Percentiles rank a stretch among this genome's conserved stretches.
phyloP scores from a whole-genome alignment of 2,329 filamentous ascomycete genomes.

The Alternaria gansuensis region DNA sequence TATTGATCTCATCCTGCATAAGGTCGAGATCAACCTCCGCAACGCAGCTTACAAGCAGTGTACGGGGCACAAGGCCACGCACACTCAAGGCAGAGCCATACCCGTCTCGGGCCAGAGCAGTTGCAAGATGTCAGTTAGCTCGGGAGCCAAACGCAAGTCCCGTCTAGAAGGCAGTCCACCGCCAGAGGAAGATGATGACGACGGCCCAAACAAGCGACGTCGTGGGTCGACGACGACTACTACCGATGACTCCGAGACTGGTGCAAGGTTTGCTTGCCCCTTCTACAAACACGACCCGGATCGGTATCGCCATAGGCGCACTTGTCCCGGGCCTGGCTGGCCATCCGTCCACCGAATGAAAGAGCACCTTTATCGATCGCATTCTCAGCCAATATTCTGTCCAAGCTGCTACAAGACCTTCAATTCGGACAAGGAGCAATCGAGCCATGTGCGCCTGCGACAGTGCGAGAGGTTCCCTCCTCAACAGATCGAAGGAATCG shows the following conservation, averaged over 20 bases:
- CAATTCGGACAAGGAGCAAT: slow-evolving; percentile 44
- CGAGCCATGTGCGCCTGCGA: slow-evolving; percentile 44
- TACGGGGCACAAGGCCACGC: slow-evolving; percentile 24
- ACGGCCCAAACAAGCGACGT: slow-evolving; percentile 38
- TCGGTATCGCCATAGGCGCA: slow-evolving; percentile 48
- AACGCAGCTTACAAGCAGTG: slow-evolving; percentile 40
- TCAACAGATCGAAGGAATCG: slow-evolving; percentile 52
- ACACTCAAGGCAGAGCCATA: neutral
- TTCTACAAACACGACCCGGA: slow-evolving; percentile 55
- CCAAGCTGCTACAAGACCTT: slow-evolving; percentile 53
- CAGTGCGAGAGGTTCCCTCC: slow-evolving; percentile 34
- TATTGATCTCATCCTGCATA: slow-evolving; percentile 42
- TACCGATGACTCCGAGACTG: slow-evolving; percentile 38
- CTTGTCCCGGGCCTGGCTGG: slow-evolving; percentile 53
- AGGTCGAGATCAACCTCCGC: slow-evolving; percentile 39
- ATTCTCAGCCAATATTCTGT: slow-evolving; percentile 52
- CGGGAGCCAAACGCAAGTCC: slow-evolving; percentile 37
- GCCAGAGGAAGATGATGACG: slow-evolving; percentile 35
- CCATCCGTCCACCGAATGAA: slow-evolving; percentile 55
- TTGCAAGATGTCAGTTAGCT: slow-evolving; percentile 28
- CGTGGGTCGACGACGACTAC: slow-evolving; percentile 37
- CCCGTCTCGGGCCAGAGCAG: slow-evolving; percentile 16
- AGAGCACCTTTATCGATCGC: slow-evolving; percentile 55
- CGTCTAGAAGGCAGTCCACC: slow-evolving; percentile 32
- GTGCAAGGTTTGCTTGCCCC: slow-evolving; percentile 51